These are phyloP conservation scores for Zhuliangozyma blackwelliae DNA, from an alignment of 1,139 yeast species.

Conservation along the genomic window DNA sequence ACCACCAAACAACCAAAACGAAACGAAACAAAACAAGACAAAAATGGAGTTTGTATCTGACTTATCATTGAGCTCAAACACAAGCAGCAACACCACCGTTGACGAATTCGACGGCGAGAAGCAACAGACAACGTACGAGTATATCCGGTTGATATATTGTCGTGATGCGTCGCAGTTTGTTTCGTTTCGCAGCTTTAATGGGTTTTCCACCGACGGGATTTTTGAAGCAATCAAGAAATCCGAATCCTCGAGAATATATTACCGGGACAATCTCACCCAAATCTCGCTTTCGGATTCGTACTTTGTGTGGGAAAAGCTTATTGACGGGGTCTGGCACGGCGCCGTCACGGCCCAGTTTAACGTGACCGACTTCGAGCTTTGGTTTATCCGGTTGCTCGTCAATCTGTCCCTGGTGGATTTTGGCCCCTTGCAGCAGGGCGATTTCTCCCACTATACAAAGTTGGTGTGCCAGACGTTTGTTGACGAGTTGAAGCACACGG, in stretches of 20 bases:
- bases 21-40: no score
- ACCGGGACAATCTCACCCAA: conserved; percentile 8
- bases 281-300: conserved; percentile 8
- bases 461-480: conserved; percentile 33
- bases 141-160: conserved; percentile 27
- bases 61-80: no score
- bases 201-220: conserved; percentile 1
- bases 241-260: conserved; percentile 2
- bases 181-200: conserved; percentile 9
- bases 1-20: no score
- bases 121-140: conserved; percentile 25
- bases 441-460: conserved; percentile 11
- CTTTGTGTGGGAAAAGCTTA: conserved; percentile 17
- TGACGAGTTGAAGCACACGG: conserved; percentile 42
- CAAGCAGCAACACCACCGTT: no score
- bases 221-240: conserved; percentile 3
- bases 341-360: conserved; percentile 22
- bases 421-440: background rate
- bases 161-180: conserved; percentile 13
- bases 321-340: conserved; percentile 16
- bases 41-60: no score
- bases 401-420: conserved; percentile 11
- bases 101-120: no score
- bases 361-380: conserved; percentile 23
- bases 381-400: conserved; percentile 30